phyloP scores from a whole-genome alignment of 768 basidiomycete genomes.

The Lepiota venenata region DNA sequence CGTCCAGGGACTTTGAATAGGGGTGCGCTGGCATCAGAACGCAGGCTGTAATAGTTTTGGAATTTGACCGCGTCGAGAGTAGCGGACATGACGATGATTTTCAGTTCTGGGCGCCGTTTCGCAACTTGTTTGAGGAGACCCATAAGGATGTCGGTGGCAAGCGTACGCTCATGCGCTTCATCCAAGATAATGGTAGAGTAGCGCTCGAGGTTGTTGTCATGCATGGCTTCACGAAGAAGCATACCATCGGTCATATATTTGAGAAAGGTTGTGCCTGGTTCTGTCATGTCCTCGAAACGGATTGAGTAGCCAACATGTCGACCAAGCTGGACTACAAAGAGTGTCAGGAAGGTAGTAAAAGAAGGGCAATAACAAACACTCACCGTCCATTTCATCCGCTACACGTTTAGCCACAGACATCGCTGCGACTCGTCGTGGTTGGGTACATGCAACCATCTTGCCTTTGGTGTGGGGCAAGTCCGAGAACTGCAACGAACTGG shows the following conservation, averaged over 20 bases:
- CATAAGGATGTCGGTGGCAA: slow-evolving; percentile 98
- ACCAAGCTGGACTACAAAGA: slow-evolving; percentile 75
- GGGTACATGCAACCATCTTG: slow-evolving; percentile 94
- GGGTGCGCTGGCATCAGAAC: slow-evolving; percentile 50
- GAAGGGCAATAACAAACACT: slow-evolving; percentile 23
- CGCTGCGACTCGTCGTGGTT: slow-evolving; percentile 93
- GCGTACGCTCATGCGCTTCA: slow-evolving; percentile 97
- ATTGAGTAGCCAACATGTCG: slow-evolving; percentile 97
- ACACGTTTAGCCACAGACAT: slow-evolving; percentile 99
- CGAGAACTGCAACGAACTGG: slow-evolving; percentile 91
- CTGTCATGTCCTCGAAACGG: slow-evolving; percentile 97
- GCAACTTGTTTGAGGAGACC: slow-evolving; percentile 87
- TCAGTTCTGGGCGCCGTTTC: slow-evolving; percentile 80
- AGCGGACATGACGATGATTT: slow-evolving; percentile 98
- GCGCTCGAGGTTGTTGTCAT: slow-evolving; percentile 81
- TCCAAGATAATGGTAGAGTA: slow-evolving; percentile 99
- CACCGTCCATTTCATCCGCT: slow-evolving; percentile 98
- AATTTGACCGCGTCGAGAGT: slow-evolving; percentile 97
- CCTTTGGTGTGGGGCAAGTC: slow-evolving; percentile 89
- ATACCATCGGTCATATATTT: slow-evolving; percentile 99
- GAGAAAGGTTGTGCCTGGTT: slow-evolving; percentile 86
- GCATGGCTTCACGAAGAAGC: slow-evolving; percentile 98
- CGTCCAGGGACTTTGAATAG: slow-evolving; percentile 90
- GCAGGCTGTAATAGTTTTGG: slow-evolving; percentile 84
- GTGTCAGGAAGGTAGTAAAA: not conserved